A percentile compares a stretch with the other conserved stretches of the same genome.
Evolutionary conservation across 345 rosid genomes (phyloP).

Genomic region (Pistacia integerrima): DNA sequence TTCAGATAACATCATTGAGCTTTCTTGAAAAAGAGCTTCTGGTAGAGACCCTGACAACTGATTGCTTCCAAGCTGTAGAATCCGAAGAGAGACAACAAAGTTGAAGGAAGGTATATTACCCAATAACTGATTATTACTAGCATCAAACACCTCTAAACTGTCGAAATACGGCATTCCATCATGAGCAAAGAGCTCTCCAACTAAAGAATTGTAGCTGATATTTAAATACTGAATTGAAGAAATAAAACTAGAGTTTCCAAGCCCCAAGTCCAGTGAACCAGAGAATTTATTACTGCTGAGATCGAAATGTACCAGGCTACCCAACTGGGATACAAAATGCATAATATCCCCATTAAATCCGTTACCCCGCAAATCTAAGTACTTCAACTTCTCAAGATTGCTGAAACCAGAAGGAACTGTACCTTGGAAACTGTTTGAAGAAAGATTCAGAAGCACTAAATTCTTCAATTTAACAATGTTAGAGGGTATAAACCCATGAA

Average conservation of each 20-base stretch:
- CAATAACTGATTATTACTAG: conserved; percentile 63
- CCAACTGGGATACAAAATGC: conserved; percentile 58
- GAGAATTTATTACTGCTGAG: conserved; percentile 71
- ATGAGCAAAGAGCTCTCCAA: conserved; percentile 69
- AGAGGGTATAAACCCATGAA: conserved; percentile 57
- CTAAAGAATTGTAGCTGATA: conserved; percentile 60
- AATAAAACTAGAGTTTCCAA: conserved; percentile 61
- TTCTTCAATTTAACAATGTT: conserved; percentile 41
- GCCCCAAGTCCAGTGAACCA: conserved; percentile 77
- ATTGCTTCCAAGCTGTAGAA: conserved; percentile 72
- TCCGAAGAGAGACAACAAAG: conserved; percentile 72
- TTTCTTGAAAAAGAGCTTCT: conserved; percentile 66
- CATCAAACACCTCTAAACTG: conserved; percentile 89
- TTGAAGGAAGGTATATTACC: conserved; percentile 75
- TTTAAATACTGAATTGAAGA: conserved; percentile 64
- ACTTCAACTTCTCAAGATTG: conserved; percentile 50
- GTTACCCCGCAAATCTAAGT: conserved; percentile 67
- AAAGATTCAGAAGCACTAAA: conserved; percentile 55
- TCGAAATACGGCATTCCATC: conserved; percentile 85
- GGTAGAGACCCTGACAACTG: conserved; percentile 68
- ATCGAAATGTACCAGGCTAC: conserved; percentile 51
- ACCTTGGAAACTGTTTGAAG: conserved; percentile 59
- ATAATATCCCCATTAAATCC: conserved; percentile 70
- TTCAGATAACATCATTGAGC: conserved; percentile 76
- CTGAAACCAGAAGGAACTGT: conserved; percentile 51